Evolutionary conservation across 2,329 filamentous ascomycete species (phyloP).

Genomic region (Ustilaginoidea virens): DNA sequence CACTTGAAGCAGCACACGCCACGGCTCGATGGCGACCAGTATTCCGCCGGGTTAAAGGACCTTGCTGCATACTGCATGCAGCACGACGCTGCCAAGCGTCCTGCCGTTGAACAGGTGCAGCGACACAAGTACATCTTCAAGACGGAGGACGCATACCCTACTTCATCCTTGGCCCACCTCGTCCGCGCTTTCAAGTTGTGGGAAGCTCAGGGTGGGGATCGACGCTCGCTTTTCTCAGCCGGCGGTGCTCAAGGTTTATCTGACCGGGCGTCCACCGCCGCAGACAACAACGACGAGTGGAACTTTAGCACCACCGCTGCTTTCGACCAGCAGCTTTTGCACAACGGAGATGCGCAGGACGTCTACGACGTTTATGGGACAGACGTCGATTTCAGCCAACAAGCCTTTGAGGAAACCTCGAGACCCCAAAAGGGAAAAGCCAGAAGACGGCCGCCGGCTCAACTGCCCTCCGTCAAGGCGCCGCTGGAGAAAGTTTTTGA

Average conservation of each 20-base stretch:
- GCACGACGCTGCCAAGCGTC: conserved; percentile 51
- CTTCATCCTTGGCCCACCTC: conserved; percentile 44
- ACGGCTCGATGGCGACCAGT: conserved; percentile 54
- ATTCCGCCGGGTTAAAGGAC: conserved; percentile 52
- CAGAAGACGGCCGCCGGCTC: conserved; percentile 41
- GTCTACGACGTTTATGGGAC: conserved; percentile 46
- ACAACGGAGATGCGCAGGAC: conserved; percentile 37
- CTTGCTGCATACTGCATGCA: conserved; percentile 61
- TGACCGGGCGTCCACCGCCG: conserved; percentile 25
- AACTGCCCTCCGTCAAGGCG: conserved; percentile 39
- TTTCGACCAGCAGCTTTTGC: conserved; percentile 44
- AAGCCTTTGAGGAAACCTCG: conserved; percentile 31
- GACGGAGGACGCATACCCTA: conserved; percentile 47
- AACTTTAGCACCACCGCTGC: conserved; percentile 51
- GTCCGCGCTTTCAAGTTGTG: conserved; percentile 60
- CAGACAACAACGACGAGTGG: conserved; percentile 45
- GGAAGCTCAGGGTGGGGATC: conserved; percentile 58
- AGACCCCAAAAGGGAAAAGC: conserved; percentile 36
- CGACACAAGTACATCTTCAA: conserved; percentile 53
- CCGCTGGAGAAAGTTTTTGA: conserved; percentile 52
- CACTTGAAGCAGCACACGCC: conserved; percentile 48
- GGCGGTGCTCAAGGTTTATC: conserved; percentile 41
- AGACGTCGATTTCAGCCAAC: conserved; percentile 35
- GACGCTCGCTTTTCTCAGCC: conserved; percentile 46
- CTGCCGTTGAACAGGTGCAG: conserved; percentile 53